Evolutionary conservation across 2,329 filamentous ascomycete genomes (phyloP).

Genomic region (Ascochyta rabiei): DNA sequence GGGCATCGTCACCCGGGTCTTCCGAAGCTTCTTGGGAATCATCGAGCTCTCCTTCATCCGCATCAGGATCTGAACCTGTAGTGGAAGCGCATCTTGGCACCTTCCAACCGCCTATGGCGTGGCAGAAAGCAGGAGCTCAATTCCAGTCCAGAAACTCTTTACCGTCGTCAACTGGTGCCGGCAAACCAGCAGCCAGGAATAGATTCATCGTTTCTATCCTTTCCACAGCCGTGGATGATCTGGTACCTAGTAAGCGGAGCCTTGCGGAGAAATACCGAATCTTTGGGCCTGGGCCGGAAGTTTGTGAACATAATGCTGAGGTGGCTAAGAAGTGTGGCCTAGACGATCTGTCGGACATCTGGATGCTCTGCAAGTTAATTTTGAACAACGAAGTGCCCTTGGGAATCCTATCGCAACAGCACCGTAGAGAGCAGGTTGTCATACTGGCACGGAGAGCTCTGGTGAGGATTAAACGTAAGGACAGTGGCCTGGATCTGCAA

Average conservation of each 20-base stretch:
- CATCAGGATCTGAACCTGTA: conserved; percentile 46
- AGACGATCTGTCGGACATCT: conserved; percentile 77
- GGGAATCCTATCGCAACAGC: conserved; percentile 63
- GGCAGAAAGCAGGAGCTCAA: conserved; percentile 59
- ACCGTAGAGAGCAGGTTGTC: conserved; percentile 65
- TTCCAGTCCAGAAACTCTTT: conserved; percentile 60
- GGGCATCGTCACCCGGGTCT: conserved; percentile 34
- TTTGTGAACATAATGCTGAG: conserved; percentile 82
- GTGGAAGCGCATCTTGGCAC: conserved; percentile 51
- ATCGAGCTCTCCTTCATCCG: conserved; percentile 48
- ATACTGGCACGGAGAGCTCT: conserved; percentile 71
- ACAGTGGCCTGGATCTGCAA: conserved; percentile 56
- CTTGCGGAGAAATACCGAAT: conserved; percentile 82
- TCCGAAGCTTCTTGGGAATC: conserved; percentile 44
- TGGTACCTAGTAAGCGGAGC: conserved; percentile 78
- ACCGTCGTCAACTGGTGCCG: conserved; percentile 40
- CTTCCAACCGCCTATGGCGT: conserved; percentile 57
- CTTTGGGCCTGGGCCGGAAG: conserved; percentile 78
- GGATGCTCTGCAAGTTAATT: conserved; percentile 80
- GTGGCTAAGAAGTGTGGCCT: conserved; percentile 75
- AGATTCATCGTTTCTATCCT: conserved; percentile 78
- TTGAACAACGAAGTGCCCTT: conserved; percentile 78
- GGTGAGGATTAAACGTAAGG: conserved; percentile 56
- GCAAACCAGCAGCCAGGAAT: conserved; percentile 46
- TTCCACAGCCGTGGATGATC: conserved; percentile 62